Evolutionary conservation across 2,329 filamentous ascomycete genomes (phyloP).

Genomic region (Dactylellina cionopaga): DNA sequence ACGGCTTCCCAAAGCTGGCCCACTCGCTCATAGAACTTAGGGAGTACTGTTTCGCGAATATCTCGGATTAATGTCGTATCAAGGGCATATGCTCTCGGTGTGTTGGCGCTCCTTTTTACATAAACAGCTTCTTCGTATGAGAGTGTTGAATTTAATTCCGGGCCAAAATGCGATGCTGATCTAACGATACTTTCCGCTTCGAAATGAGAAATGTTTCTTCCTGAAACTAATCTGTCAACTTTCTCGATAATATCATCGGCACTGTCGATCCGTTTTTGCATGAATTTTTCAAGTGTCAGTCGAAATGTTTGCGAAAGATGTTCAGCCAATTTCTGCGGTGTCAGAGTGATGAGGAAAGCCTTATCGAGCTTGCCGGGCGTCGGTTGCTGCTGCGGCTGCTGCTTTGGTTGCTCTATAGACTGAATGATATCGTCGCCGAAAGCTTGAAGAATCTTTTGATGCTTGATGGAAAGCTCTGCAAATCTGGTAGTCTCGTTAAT

Average conservation of each 20-base stretch:
- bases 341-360: neutral
- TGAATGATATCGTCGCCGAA: neutral
- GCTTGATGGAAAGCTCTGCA: neutral
- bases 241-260: neutral
- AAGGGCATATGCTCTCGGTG: no score
- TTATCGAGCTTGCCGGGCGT: neutral
- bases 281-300: neutral
- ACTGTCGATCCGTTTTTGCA: neutral
- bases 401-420: neutral
- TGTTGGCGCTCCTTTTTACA: neutral
- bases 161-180: neutral
- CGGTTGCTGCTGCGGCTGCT: neutral
- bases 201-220: neutral
- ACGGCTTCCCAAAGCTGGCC: neutral
- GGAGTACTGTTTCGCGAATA: neutral
- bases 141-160: neutral
- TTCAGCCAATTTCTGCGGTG: neutral
- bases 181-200: neutral
- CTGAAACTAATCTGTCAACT: neutral
- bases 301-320: constrained; percentile 1
- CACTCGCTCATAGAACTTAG: neutral
- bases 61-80: neutral
- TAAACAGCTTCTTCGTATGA: neutral
- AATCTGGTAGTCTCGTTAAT: neutral
- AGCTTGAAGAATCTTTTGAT: neutral